phyloP scores from a whole-genome alignment of 768 basidiomycete species.

The Mrakia gelida region DNA sequence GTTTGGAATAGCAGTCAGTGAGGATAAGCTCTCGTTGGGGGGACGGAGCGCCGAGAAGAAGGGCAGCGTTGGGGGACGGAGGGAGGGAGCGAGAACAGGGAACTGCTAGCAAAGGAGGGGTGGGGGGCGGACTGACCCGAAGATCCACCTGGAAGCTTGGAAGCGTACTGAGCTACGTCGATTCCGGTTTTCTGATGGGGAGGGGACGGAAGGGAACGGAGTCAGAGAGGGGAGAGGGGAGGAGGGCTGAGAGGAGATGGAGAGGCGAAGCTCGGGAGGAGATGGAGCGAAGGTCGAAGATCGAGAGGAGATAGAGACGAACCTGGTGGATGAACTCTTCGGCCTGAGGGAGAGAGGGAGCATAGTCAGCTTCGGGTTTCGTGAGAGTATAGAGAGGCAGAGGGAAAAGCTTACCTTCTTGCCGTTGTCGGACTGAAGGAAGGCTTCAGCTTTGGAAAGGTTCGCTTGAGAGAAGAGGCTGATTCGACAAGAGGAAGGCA shows the following conservation, averaged over 20 bases:
- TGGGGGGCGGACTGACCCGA: background rate
- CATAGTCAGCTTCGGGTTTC: background rate
- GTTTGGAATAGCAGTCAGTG: background rate
- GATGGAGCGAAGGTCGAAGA: background rate
- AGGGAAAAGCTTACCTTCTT: conserved; percentile 10
- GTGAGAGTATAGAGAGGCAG: background rate
- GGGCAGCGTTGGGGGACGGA: background rate
- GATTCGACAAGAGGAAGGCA: background rate
- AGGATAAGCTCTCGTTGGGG: background rate
- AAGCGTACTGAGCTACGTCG: conserved; percentile 16
- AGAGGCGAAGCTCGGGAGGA: background rate
- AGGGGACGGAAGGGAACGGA: background rate
- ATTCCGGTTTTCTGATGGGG: conserved; percentile 14
- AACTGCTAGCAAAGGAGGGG: too few relatives aligned
- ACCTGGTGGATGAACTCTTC: conserved; percentile 14
- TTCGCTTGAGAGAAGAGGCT: conserved; percentile 5
- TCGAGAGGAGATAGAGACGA: background rate
- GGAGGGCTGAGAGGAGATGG: background rate
- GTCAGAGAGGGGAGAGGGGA: background rate
- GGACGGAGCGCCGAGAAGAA: background rate
- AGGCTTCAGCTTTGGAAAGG: conserved; percentile 16
- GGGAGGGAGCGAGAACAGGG: background rate
- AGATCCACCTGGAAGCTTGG: background rate
- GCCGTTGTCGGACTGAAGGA: conserved; percentile 15
- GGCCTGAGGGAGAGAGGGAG: background rate